Evolutionary conservation across 2,329 filamentous ascomycete genomes (phyloP), one percentile per base, ranked within the genome.

Genomic region (Fusarium devonianum): DNA sequence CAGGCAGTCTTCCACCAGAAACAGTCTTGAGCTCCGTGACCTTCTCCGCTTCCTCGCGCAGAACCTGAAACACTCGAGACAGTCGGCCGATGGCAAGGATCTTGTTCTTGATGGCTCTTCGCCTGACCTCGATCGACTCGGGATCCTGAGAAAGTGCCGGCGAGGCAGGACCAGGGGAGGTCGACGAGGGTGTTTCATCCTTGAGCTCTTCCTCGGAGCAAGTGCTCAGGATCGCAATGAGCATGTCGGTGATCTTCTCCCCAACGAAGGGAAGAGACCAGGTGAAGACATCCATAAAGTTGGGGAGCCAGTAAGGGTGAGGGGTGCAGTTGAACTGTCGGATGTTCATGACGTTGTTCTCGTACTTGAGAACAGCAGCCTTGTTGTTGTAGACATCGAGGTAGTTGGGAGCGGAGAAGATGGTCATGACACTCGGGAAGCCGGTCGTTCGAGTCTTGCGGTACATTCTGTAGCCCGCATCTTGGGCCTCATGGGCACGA

Each of bases 261-360:
- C 94, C 93, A 17, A 99, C 94, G 74, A 99, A 99, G 1, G 94
- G 94, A 53, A 99, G 80, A 23, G 94, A 99, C 94, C 94, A 99
- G n/a, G 94, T 99, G 71, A 99, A 99, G 57, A 99, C 94, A 69
- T 99, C 94, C 94, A 99, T 99, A 71, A 99, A 99, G 78, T 99
- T 99, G 45, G 94, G 94, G 37, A 99, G 84, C 94, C 94, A 99
- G 80, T 99, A 99, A 6, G 94, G 94, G 73, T 99, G 94, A 23
- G 94, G 94, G 16, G 94, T 97, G 83, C 93, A 99, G 81, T 99
- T 99, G 79, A 99, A 99, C 74, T 99, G 94, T 51, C 94, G 86
- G 70, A 99, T 99, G 79, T 99, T 99, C 94, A 99, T 99, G 54
- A 99, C 94, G 69, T 99, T 99, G 76, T 99, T 99, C 78, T 99